A percentile compares a stretch with the other conserved stretches of the same genome.
These are phyloP conservation scores for Vinca minor DNA, from an alignment of 257 asterid genomes.

Conservation along the genomic window DNA sequence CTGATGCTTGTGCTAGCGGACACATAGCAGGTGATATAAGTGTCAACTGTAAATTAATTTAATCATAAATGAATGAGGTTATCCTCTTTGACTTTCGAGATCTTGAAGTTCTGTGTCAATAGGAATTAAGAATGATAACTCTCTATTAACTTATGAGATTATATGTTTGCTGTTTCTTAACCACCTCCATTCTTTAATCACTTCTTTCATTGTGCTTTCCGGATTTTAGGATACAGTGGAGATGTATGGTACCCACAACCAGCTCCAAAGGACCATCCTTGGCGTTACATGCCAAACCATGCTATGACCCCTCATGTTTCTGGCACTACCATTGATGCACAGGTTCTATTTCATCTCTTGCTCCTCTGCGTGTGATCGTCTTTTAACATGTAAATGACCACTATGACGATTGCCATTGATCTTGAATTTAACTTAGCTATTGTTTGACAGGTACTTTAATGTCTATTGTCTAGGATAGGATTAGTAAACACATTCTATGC, in stretches of 20 bases:
- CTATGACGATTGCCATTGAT: background rate
- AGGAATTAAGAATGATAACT: background rate
- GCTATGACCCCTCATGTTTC: conserved; percentile 99
- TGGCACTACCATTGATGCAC: conserved; percentile 95
- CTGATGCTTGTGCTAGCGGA: conserved; percentile 85
- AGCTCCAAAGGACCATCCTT: conserved; percentile 98
- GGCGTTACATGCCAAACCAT: conserved; percentile 99
- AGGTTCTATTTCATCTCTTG: conserved; percentile 33
- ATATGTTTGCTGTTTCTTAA: background rate
- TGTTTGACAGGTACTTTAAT: too few species aligned
- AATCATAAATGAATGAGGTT: background rate
- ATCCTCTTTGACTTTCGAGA: background rate
- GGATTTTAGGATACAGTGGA: conserved; percentile 74
- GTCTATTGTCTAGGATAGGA: too few species aligned
- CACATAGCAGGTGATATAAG: conserved; percentile 70
- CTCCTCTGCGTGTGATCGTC: background rate
- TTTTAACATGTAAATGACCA: background rate
- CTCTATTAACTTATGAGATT: background rate
- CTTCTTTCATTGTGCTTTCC: conserved; percentile 1
- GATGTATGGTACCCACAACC: conserved; percentile 99
- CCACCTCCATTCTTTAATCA: background rate
- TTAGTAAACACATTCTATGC: too few species aligned
- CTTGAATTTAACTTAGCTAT: too few species aligned
- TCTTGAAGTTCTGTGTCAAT: background rate
- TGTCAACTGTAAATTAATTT: background rate